Evolutionary conservation across 73 alveolate genomes (phyloP), one percentile per base, ranked within the genome.

Genomic region (Stentor coeruleus): DNA sequence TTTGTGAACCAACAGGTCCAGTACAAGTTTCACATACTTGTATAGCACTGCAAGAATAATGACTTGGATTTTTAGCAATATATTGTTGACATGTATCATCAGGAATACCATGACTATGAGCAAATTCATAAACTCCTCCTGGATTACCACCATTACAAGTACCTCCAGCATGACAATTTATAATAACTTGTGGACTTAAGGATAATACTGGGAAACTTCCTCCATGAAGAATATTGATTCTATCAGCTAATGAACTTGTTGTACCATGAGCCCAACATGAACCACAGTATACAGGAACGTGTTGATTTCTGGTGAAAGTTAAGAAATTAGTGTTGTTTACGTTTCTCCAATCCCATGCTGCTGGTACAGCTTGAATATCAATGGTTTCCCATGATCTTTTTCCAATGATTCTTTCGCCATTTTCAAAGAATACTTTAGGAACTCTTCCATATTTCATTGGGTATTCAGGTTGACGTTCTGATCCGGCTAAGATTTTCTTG

Each of bases 241-340:
- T 89, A 76, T 92, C 97, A 84, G 97, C 94, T 58, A 92, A 89
- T 3, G 97, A 82, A 4, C 93, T 76, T 37, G 97, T 87, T 0
- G 97, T 72, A 20, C 94, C 97, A 77, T 85, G 93, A 76, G 97
- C 93, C 97, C 97, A 89, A 77, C 97, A 91, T 3, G 97, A 91
- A 42, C 97, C 97, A 60, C 97, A 91, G 81, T 87, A 92, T 38
- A 73, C 42, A 42, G 97, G 97, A 81, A 90, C 87, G 76, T 90
- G 95, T 72, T 92, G 90, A 66, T 89, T 92, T 88, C 88, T 73
- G 77, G 91, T 82, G 91, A 91, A 87, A 41, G 95, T 89, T 35
- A 91, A 85, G 82, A 82, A 92, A 84, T 81, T 92, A 20, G 86
- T 88, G 38, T 93, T 93, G 35, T 75, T 60, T 41, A 83, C 74